Evolutionary conservation across 352 stramenopile species (phyloP), one percentile per base, ranked within the genome.

Genomic region (Phytophthora nicotianae): DNA sequence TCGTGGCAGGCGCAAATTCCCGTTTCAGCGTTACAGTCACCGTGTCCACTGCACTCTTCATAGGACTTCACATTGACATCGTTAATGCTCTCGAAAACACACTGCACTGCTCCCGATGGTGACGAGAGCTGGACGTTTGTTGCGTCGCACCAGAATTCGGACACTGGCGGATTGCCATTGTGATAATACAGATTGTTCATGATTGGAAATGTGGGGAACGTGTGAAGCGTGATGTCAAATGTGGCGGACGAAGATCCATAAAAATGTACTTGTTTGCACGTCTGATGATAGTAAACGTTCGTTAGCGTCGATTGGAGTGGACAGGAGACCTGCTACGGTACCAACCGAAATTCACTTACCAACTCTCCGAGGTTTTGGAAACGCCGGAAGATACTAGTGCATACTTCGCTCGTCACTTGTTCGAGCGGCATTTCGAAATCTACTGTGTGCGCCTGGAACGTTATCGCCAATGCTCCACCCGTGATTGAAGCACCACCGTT

Each of bases 161-260:
- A 78, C 16, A 59, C 50, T 3, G 55, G 58, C 5, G 82, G 82
- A 38, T 91, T 86, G 20, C 82, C 85, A 16, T 83, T 63, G 68
- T 91, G 85, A 38, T 71, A 58, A 53, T 83, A 89, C 32, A 91
- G 62, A 48, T 93, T 91, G 64, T 91, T 91, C 82, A 91, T 91
- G 61, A 90, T 72, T 10, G 81, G 85, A 60, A 89, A 86, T 5
- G 74, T 62, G 0, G 84, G 85, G 53, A 93, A 91, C 16, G 81
- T 72, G 46, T 74, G 73, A 21, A 93, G 26, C 8, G 75, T 83
- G 57, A 93, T 76, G 53, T 88, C 82, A 40, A 75, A 89, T 21
- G 68, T 69, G 1, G 71, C 70, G 5, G 58, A 58, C 0, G 68
- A 77, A 23, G 74, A 57, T 24, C 43, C 56, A 0, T 75, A 50